phyloP scores from a whole-genome alignment of 1,284 basidiomycete species.

The Blastosporella zonata region DNA sequence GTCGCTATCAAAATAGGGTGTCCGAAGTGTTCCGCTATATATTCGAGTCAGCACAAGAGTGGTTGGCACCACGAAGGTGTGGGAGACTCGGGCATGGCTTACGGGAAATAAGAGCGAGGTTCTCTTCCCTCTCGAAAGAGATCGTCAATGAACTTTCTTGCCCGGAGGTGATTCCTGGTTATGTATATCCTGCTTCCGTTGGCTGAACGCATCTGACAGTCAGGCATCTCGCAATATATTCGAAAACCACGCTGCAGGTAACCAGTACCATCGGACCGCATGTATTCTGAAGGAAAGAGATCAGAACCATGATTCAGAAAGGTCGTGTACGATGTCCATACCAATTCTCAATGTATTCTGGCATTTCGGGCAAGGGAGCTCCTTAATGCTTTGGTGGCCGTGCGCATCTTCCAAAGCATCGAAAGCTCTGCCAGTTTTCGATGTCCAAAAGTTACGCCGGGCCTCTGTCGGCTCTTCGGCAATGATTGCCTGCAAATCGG shows the following conservation, averaged over 20 bases:
- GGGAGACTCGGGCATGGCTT: slow-evolving; percentile 12
- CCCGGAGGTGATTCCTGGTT: slow-evolving; percentile 31
- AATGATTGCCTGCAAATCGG: slow-evolving; percentile 10
- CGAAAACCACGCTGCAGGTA: slow-evolving; percentile 38
- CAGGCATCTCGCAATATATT: slow-evolving; percentile 20
- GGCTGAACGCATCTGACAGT: slow-evolving; percentile 18
- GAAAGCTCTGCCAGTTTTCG: slow-evolving; percentile 30
- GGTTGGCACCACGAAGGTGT: not conserved
- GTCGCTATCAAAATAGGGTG: slow-evolving; percentile 3
- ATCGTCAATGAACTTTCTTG: slow-evolving; percentile 35
- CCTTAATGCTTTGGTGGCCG: slow-evolving; percentile 18
- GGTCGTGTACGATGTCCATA: slow-evolving; percentile 15
- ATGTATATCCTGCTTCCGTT: slow-evolving; percentile 22
- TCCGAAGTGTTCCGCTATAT: slow-evolving; percentile 8
- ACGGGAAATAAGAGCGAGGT: slow-evolving; percentile 27
- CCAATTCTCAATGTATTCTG: slow-evolving; percentile 19
- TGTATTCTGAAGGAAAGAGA: slow-evolving; percentile 26
- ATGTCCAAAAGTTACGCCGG: slow-evolving; percentile 26
- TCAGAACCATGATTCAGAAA: not conserved
- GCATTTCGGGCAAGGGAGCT: slow-evolving; percentile 35
- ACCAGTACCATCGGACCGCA: slow-evolving; percentile 31
- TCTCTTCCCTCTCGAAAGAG: slow-evolving; percentile 20
- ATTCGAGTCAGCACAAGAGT: not conserved
- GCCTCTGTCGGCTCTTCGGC: slow-evolving; percentile 7
- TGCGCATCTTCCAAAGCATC: slow-evolving; percentile 31